Evolutionary conservation across 257 asterid genomes (phyloP).

Genomic region (Solanum ahanhuiri): DNA sequence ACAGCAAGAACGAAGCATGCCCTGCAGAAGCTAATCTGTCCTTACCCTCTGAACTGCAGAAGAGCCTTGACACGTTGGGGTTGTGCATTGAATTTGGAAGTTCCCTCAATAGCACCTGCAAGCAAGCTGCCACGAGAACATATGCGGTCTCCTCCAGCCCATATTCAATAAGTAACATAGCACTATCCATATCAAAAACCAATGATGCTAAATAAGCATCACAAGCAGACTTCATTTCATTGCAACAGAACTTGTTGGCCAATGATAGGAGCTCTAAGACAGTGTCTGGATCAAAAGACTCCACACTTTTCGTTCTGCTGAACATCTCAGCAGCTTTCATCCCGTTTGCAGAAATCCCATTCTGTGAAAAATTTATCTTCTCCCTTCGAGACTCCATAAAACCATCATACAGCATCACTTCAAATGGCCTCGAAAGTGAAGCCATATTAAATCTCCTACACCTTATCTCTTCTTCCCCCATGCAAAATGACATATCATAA

Average conservation of each 20-base stretch:
- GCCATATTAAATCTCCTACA: slow-evolving; percentile 74
- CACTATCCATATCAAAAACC: slow-evolving; percentile 57
- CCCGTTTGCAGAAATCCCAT: slow-evolving; percentile 56
- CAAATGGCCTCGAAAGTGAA: slow-evolving; percentile 72
- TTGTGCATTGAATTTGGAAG: slow-evolving; percentile 63
- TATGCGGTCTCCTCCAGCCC: slow-evolving; percentile 72
- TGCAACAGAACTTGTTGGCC: slow-evolving; percentile 86
- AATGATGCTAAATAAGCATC: slow-evolving; percentile 63
- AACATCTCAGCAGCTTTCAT: slow-evolving; percentile 75
- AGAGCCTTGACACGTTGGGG: slow-evolving; percentile 37
- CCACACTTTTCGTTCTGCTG: slow-evolving; percentile 57
- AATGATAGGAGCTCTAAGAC: slow-evolving; percentile 64
- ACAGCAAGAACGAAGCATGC: slow-evolving; percentile 72
- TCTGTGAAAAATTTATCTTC: slow-evolving; percentile 58
- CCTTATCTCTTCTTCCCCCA: slow-evolving; percentile 78
- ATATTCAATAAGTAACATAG: slow-evolving; percentile 54
- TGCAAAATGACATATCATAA: slow-evolving; percentile 53
- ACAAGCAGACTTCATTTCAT: slow-evolving; percentile 67
- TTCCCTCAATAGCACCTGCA: slow-evolving; percentile 85
- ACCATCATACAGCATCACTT: slow-evolving; percentile 66
- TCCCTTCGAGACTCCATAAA: slow-evolving; percentile 70
- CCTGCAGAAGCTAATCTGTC: slow-evolving; percentile 45
- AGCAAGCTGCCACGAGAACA: slow-evolving; percentile 84
- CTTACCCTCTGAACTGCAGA: slow-evolving; percentile 62
- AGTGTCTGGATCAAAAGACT: slow-evolving; percentile 43